A percentile compares a stretch with the other conserved stretches of the same genome.
Conservation (phyloP, 2,329 filamentous ascomycete genomes). For the Verticillium tricorpus region DNA sequence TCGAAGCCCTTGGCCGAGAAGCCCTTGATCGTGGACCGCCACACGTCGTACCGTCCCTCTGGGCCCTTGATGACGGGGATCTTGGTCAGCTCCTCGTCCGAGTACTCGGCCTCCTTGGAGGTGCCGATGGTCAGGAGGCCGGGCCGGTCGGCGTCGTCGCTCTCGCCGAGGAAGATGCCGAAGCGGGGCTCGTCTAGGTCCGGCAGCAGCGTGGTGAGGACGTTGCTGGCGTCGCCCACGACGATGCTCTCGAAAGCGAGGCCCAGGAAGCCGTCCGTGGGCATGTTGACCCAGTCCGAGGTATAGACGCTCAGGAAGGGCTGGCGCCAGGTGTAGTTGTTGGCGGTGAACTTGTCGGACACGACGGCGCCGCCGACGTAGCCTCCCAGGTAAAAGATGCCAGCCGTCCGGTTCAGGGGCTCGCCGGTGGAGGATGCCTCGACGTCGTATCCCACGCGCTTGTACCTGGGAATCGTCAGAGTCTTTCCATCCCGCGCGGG, state of each 20-base stretch:
- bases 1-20: slow-evolving; percentile 13
- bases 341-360: slow-evolving; percentile 19
- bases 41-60: slow-evolving; percentile 20
- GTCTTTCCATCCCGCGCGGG: background rate
- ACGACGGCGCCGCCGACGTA: slow-evolving; percentile 17
- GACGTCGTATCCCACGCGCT: slow-evolving; percentile 21
- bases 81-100: slow-evolving; percentile 7
- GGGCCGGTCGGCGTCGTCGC: slow-evolving; percentile 9
- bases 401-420: background rate
- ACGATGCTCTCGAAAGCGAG: slow-evolving; percentile 26
- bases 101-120: slow-evolving; percentile 23
- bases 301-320: slow-evolving; percentile 24
- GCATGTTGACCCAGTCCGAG: slow-evolving; percentile 20
- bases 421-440: slow-evolving; percentile 19
- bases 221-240: slow-evolving; percentile 20
- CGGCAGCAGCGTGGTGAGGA: slow-evolving; percentile 26
- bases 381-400: slow-evolving; percentile 27
- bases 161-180: slow-evolving; percentile 23
- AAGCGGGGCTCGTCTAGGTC: slow-evolving; percentile 26
- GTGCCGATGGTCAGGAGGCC: slow-evolving; percentile 26
- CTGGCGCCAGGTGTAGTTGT: slow-evolving; percentile 18
- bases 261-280: slow-evolving; percentile 29
- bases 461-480: slow-evolving; percentile 12
- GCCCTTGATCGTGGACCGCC: slow-evolving; percentile 18
- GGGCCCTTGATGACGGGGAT: slow-evolving; percentile 13